A percentile compares a stretch with the other conserved stretches of the same genome.
These are phyloP conservation scores for Paspalum vaginatum DNA, from an alignment of 176 grass and related monocot genomes.

Conservation along the genomic window DNA sequence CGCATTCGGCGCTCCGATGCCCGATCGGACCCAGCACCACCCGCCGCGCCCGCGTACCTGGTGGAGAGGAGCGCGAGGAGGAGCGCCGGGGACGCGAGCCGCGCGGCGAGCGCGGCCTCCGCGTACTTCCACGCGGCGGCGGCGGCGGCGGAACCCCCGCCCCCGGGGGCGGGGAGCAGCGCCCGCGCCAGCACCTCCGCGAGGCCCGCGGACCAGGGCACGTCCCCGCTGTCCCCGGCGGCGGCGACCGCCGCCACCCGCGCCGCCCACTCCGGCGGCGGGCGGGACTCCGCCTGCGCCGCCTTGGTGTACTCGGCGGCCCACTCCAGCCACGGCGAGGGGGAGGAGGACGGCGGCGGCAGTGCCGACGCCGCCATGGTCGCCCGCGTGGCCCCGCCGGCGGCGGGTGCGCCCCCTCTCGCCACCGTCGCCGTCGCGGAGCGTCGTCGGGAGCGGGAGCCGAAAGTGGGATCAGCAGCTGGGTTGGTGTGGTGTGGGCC, in stretches of 20 bases:
- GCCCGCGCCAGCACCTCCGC: slow-evolving; percentile 56
- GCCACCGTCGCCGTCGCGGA: not conserved
- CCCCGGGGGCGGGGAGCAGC: slow-evolving; percentile 34
- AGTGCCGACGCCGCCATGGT: not conserved
- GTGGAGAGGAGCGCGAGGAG: slow-evolving; percentile 81
- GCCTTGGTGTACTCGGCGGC: slow-evolving; percentile 68
- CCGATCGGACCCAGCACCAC: no score
- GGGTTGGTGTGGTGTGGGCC: not conserved
- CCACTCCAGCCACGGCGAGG: slow-evolving; percentile 48
- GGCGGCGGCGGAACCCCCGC: slow-evolving; percentile 7
- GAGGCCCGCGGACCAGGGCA: slow-evolving; percentile 62
- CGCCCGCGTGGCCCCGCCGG: not conserved
- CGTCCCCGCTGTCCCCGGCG: slow-evolving; percentile 1
- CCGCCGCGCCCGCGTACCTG: slow-evolving; percentile 38
- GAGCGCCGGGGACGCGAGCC: slow-evolving; percentile 72
- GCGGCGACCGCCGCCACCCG: slow-evolving; percentile 37
- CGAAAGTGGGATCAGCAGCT: not conserved
- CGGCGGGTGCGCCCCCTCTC: not conserved
- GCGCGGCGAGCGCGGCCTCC: slow-evolving; percentile 67
- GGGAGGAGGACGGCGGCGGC: not conserved
- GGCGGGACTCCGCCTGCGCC: slow-evolving; percentile 57
- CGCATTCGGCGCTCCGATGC: slow-evolving; percentile 22
- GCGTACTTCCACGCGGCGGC: slow-evolving; percentile 84
- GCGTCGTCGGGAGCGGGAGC: not conserved
- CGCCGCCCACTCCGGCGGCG: slow-evolving; percentile 62